Conservation (phyloP, 176 grass and related monocot species). For the Hordeum marinum region DNA sequence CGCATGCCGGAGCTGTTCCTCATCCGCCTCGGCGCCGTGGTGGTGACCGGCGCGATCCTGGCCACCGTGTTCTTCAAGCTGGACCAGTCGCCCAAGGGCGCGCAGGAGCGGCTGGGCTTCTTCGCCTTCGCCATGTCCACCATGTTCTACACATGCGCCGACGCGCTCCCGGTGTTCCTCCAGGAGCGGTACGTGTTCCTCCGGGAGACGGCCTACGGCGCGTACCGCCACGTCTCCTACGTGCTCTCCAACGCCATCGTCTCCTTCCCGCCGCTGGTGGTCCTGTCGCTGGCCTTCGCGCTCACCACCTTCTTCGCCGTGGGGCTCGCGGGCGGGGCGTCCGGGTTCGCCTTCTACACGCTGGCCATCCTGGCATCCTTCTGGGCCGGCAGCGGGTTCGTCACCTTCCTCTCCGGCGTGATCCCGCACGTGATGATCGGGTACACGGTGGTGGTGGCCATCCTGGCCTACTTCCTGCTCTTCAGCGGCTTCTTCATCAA, state of each 20-base stretch:
- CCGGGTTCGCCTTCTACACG: conserved; percentile 77
- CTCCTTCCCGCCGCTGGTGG: conserved; percentile 71
- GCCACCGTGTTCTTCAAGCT: conserved; percentile 83
- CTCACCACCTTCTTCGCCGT: conserved; percentile 85
- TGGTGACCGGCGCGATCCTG: conserved; percentile 68
- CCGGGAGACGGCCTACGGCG: conserved; percentile 90
- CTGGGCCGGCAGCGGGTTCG: conserved; percentile 88
- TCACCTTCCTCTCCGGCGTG: conserved; percentile 91
- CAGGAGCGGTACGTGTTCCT: conserved; percentile 86
- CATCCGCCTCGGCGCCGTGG: conserved; percentile 58
- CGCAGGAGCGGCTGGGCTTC: conserved; percentile 86
- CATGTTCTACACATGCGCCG: conserved; percentile 95
- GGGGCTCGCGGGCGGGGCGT: conserved; percentile 58
- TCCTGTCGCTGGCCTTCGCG: conserved; percentile 81
- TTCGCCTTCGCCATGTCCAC: conserved; percentile 98
- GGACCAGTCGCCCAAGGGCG: conserved; percentile 76
- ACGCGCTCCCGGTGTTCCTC: conserved; percentile 93
- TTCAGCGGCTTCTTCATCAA: conserved; percentile 98
- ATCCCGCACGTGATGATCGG: conserved; percentile 86
- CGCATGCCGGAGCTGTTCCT: conserved; percentile 83
- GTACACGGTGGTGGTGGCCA: conserved; percentile 76
- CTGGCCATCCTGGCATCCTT: conserved; percentile 73
- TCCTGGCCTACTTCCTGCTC: conserved; percentile 89
- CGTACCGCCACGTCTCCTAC: conserved; percentile 86
- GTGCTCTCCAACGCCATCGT: conserved; percentile 90